Conservation (phyloP, 2,329 filamentous ascomycete genomes). For the Endothia cerciana region DNA sequence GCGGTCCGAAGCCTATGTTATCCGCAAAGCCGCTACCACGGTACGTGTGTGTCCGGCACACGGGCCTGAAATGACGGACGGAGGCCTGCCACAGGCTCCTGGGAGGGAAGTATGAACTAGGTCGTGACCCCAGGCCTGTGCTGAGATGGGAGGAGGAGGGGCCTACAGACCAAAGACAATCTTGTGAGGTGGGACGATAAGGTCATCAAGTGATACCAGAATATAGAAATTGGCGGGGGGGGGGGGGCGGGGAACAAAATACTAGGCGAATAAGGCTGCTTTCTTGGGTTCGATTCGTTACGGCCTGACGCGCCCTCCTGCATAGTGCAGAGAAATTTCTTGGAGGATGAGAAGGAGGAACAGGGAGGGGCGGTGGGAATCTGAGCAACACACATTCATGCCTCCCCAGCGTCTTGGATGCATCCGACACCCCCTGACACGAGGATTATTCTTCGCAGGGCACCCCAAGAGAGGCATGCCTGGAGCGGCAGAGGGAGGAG, state of each 20-base stretch:
- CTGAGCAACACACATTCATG: conserved; percentile 1
- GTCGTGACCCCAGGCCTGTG: not conserved
- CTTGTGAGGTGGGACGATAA: not conserved
- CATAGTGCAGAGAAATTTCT: conserved; percentile 15
- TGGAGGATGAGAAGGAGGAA: not conserved
- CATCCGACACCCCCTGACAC: no score
- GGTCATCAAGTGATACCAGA: conserved; percentile 28
- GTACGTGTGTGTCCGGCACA: no score
- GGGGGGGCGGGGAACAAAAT: conserved; percentile 11
- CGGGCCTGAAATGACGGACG: not conserved
- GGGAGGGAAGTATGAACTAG: not conserved
- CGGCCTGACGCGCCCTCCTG: conserved; percentile 1
- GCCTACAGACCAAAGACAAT: conserved; percentile 6
- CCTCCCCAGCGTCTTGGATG: conserved; percentile 2
- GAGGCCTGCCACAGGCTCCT: not conserved
- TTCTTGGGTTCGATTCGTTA: conserved; percentile 9
- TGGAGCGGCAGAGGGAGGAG: conserved; percentile 17
- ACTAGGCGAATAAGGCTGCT: conserved; percentile 23
- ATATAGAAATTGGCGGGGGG: conserved; percentile 19
- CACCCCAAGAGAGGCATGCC: conserved; percentile 6
- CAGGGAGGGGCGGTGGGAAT: conserved; percentile 3
- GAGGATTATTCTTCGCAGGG: conserved; percentile 16
- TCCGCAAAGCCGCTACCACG: not conserved
- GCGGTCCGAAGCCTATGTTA: not conserved
- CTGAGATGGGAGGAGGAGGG: not conserved